phyloP scores from a whole-genome alignment of 345 rosid genomes.

The Pugionium cornutum region DNA sequence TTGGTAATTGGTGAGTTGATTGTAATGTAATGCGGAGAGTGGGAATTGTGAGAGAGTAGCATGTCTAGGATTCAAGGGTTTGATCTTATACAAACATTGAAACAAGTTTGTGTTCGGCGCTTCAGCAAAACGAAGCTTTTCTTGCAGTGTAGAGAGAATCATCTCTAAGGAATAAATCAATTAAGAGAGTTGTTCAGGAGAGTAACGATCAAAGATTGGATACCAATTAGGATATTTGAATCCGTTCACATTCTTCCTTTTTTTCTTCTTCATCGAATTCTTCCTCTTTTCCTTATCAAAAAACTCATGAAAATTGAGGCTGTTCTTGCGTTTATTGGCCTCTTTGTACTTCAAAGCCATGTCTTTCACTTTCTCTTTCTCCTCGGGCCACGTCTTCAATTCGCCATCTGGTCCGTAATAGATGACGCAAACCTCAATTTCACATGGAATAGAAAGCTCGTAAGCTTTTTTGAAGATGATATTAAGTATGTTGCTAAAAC shows the following conservation, averaged over 20 bases:
- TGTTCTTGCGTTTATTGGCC: slow-evolving; percentile 23
- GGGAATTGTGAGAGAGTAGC: neutral
- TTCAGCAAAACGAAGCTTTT: slow-evolving; percentile 18
- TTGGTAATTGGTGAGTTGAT: slow-evolving; percentile 12
- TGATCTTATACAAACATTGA: neutral
- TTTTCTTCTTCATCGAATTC: neutral
- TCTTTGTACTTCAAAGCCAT: slow-evolving; percentile 22
- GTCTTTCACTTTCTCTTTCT: slow-evolving; percentile 23
- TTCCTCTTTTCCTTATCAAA: neutral
- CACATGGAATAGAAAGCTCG: slow-evolving; percentile 22
- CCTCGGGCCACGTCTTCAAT: slow-evolving; percentile 1
- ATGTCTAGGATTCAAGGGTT: slow-evolving; percentile 18
- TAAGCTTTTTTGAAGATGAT: slow-evolving; percentile 31
- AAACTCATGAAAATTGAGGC: slow-evolving; percentile 3
- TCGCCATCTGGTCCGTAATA: neutral
- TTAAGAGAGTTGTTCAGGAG: slow-evolving; percentile 15
- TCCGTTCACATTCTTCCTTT: neutral
- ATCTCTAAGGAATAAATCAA: slow-evolving; percentile 15
- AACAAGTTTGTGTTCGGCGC: slow-evolving; percentile 4
- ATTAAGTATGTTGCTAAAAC: slow-evolving; percentile 23
- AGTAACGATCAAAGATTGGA: slow-evolving; percentile 31
- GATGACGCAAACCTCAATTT: slow-evolving; percentile 20
- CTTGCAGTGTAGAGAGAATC: slow-evolving; percentile 17
- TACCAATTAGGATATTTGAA: slow-evolving; percentile 29
- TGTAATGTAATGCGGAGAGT: slow-evolving; percentile 11